phyloP scores from a whole-genome alignment of 192 early-diverging fungal genomes.

The Dissophora ornata region DNA sequence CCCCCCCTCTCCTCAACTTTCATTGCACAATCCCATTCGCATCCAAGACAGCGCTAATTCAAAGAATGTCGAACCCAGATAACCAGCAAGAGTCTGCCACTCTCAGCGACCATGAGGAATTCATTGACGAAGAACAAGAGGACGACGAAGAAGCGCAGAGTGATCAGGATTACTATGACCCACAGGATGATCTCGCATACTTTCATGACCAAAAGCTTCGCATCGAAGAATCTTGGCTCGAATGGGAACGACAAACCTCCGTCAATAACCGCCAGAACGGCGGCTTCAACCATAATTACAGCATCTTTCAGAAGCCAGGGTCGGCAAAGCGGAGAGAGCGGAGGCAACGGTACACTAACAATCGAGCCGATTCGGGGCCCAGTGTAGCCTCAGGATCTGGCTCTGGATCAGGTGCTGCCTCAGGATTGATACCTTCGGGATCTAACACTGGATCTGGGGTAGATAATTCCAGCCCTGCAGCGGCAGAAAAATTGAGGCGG shows the following conservation, averaged over 20 bases:
- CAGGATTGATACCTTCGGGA: background rate
- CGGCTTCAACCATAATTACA: conserved; percentile 2
- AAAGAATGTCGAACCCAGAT: conserved; percentile 3
- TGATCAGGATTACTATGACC: conserved; percentile 45
- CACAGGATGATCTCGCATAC: conserved; percentile 25
- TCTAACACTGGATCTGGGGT: background rate
- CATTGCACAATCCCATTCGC: background rate
- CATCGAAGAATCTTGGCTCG: conserved; percentile 48
- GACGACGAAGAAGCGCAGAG: conserved; percentile 11
- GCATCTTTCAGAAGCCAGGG: conserved; percentile 39
- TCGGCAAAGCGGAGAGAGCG: conserved; percentile 35
- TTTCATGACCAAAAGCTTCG: conserved; percentile 34
- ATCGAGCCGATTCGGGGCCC: conserved; percentile 1
- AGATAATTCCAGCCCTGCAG: background rate
- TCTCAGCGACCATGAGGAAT: background rate
- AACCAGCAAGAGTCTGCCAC: background rate
- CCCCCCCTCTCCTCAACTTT: too few species aligned
- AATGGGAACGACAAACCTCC: conserved; percentile 37
- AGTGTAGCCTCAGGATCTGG: conserved; percentile 10
- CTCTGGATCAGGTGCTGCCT: conserved; percentile 2
- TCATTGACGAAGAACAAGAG: conserved; percentile 5
- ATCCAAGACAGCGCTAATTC: too few species aligned
- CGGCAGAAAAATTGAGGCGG: conserved; percentile 12
- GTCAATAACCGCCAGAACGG: conserved; percentile 24
- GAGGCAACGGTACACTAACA: conserved; percentile 12